Percentiles rank a stretch among this genome's conserved stretches.
phyloP scores from a whole-genome alignment of 202 grass and related monocot species.

The Schoenoplectus triqueter region DNA sequence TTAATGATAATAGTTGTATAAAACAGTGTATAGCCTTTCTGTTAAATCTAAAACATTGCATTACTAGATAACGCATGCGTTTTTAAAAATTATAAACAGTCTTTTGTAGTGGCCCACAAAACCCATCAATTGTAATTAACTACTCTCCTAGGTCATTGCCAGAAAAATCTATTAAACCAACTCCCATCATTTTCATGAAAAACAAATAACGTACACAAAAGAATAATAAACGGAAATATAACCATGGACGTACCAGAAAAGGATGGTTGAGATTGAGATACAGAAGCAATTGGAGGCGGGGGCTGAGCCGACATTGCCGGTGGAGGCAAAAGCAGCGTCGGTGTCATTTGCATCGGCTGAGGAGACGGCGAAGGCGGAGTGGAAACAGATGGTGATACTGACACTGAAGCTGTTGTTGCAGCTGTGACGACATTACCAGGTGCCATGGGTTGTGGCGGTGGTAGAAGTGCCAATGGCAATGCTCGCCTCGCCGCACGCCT shows the following conservation, averaged over 20 bases:
- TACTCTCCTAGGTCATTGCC: background rate
- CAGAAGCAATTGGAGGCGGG: slow-evolving; percentile 39
- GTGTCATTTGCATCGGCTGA: slow-evolving; percentile 8
- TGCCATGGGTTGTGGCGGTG: background rate
- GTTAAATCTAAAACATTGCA: slow-evolving; percentile 39
- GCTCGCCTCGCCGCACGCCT: slow-evolving; percentile 69
- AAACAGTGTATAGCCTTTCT: slow-evolving; percentile 7
- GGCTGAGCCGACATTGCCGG: background rate
- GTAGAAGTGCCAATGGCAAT: slow-evolving; percentile 49
- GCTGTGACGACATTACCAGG: slow-evolving; percentile 50
- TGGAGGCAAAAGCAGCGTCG: slow-evolving; percentile 14
- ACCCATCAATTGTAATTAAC: slow-evolving; percentile 23
- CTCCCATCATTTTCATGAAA: slow-evolving; percentile 29
- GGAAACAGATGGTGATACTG: slow-evolving; percentile 7
- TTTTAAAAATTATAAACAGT: background rate
- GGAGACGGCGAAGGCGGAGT: slow-evolving; percentile 49
- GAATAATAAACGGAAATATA: slow-evolving; percentile 12
- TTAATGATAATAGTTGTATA: slow-evolving; percentile 22
- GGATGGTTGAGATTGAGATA: slow-evolving; percentile 24
- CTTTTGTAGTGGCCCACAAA: slow-evolving; percentile 18
- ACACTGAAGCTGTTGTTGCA: background rate
- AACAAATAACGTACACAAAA: slow-evolving; percentile 25
- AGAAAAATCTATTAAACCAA: slow-evolving; percentile 26
- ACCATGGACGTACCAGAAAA: slow-evolving; percentile 33
- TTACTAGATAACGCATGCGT: slow-evolving; percentile 27